Conservation (phyloP, 768 basidiomycete species). For the Hygrophorus pudorinus region DNA sequence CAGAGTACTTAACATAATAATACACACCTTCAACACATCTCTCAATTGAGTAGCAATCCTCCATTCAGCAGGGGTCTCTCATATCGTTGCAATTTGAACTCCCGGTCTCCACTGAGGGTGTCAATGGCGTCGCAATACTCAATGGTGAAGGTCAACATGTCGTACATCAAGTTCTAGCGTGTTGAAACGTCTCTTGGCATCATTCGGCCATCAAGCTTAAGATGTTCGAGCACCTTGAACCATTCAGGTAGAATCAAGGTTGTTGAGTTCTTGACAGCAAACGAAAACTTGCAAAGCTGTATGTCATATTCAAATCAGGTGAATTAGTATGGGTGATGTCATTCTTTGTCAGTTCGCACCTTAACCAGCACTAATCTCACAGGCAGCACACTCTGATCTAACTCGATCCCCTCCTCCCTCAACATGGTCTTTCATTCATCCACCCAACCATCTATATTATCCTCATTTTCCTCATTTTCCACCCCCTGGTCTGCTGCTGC, state of each 20-base stretch:
- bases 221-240: slow-evolving; percentile 9
- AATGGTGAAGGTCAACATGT: slow-evolving; percentile 22
- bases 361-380: slow-evolving; percentile 7
- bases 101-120: slow-evolving; percentile 12
- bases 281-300: slow-evolving; percentile 16
- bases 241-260: slow-evolving; percentile 23
- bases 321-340: too few species aligned
- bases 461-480: slow-evolving; percentile 3
- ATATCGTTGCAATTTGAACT: slow-evolving; percentile 11
- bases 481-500: background rate
- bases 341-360: background rate
- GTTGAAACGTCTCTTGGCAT: slow-evolving; percentile 26
- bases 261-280: slow-evolving; percentile 18
- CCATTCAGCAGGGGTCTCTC: slow-evolving; percentile 18
- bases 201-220: slow-evolving; percentile 5
- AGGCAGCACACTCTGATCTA: background rate
- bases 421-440: background rate
- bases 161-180: slow-evolving; percentile 25
- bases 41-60: slow-evolving; percentile 15
- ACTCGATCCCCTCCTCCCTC: background rate
- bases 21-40: slow-evolving; percentile 16
- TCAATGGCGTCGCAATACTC: slow-evolving; percentile 18
- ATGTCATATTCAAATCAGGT: too few species aligned
- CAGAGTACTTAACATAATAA: too few species aligned
- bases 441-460: slow-evolving; percentile 4